phyloP scores from a whole-genome alignment of 306 rosid species.

The Malus orientalis region DNA sequence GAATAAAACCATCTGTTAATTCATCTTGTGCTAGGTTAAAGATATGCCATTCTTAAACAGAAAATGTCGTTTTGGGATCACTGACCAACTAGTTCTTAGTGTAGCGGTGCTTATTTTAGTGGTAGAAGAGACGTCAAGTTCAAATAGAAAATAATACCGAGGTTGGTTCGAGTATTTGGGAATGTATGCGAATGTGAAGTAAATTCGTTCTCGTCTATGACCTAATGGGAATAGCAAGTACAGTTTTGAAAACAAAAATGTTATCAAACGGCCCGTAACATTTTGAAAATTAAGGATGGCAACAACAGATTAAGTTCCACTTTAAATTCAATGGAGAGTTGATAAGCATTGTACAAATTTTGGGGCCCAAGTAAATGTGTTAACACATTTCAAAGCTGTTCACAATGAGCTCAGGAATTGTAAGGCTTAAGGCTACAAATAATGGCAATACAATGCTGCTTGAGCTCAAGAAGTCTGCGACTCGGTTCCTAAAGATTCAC shows the following conservation, averaged over 20 bases:
- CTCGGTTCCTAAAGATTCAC: background rate
- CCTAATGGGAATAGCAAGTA: background rate
- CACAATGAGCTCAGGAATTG: background rate
- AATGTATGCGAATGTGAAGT: background rate
- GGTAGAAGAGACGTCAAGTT: background rate
- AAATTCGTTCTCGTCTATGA: too few relatives aligned
- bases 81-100: too few relatives aligned
- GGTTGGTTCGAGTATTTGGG: background rate
- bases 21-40: too few relatives aligned
- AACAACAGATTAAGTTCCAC: background rate
- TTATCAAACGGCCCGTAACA: too few relatives aligned
- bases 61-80: background rate
- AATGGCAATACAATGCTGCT: background rate
- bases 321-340: background rate
- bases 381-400: background rate
- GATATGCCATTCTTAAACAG: too few relatives aligned
- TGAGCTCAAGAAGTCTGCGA: background rate
- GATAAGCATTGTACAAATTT: background rate
- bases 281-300: background rate
- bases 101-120: rapidly evolving
- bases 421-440: background rate
- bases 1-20: background rate
- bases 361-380: background rate
- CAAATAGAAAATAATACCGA: too few relatives aligned
- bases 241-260: too few relatives aligned